A percentile compares a stretch with the other conserved stretches of the same genome.
Evolutionary conservation across 73 alveolate species (phyloP).

Genomic region (Paramecium bursaria): DNA sequence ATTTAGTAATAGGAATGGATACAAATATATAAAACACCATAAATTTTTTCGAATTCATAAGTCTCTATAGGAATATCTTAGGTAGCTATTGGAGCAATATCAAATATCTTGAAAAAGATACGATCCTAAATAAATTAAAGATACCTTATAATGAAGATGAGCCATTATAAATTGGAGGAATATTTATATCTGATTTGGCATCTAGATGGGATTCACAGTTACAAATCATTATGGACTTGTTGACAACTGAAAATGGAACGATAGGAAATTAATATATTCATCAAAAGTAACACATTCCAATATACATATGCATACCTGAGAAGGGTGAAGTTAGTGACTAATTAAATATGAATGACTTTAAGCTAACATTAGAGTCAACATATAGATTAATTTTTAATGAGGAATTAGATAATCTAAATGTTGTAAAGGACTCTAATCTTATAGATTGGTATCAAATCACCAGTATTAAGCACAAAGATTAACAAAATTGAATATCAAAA

Average conservation of each 20-base stretch:
- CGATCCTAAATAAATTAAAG: neutral
- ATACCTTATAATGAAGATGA: neutral
- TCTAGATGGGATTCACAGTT: neutral
- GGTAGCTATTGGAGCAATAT: neutral
- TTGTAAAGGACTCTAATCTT: neutral
- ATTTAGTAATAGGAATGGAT: neutral
- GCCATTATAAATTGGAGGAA: neutral
- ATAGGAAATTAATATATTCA: neutral
- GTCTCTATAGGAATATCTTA: neutral
- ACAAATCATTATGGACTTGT: neutral
- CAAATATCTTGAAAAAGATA: neutral
- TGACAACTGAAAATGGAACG: slow-evolving; percentile 8
- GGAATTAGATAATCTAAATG: neutral
- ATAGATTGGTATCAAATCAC: neutral
- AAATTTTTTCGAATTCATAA: neutral
- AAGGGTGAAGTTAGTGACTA: neutral
- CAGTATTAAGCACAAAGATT: too few relatives aligned
- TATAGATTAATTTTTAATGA: neutral
- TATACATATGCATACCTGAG: too few relatives aligned
- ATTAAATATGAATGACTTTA: neutral
- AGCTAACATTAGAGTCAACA: slow-evolving; percentile 2
- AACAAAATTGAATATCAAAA: too few relatives aligned
- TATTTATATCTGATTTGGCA: neutral
- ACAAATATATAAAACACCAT: neutral
- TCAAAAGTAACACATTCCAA: neutral